Percentiles rank a stretch among this genome's conserved stretches.
Evolutionary conservation across 441 rosid genomes (phyloP).

Genomic region (Bruguiera hainesii): DNA sequence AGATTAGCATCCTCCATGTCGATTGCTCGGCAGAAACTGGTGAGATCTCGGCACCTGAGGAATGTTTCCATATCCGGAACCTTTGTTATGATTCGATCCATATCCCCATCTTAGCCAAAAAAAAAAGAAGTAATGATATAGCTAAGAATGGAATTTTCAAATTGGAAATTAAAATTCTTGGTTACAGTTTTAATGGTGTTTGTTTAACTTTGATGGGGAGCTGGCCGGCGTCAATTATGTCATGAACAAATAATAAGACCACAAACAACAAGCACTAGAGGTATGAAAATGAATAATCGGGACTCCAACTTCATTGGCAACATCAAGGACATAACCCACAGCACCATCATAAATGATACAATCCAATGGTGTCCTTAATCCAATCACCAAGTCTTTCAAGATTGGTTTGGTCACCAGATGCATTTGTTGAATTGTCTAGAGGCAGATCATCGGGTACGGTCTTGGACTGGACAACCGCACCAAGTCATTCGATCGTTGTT

Average conservation of each 20-base stretch:
- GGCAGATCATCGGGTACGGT: slow-evolving; percentile 9
- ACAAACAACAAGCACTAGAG: slow-evolving; percentile 22
- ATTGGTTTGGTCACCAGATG: slow-evolving; percentile 1
- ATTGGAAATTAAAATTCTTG: too few relatives aligned
- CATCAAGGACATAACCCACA: slow-evolving; percentile 16
- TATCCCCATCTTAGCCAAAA: slow-evolving; percentile 37
- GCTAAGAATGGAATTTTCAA: too few relatives aligned
- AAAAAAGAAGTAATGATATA: too few relatives aligned
- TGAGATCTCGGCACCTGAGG: slow-evolving; percentile 48
- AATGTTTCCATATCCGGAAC: slow-evolving; percentile 44
- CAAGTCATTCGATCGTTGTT: neutral
- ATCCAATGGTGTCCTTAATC: slow-evolving; percentile 11
- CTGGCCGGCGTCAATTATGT: slow-evolving; percentile 31
- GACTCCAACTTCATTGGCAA: slow-evolving; percentile 26
- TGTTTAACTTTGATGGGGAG: slow-evolving; percentile 28
- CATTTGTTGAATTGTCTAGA: slow-evolving; percentile 7
- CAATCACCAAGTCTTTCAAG: slow-evolving; percentile 26
- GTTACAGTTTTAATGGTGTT: too few relatives aligned
- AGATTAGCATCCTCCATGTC: slow-evolving; percentile 7
- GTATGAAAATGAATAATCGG: slow-evolving; percentile 33
- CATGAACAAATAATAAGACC: slow-evolving; percentile 17
- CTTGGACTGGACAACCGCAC: neutral
- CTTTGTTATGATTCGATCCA: slow-evolving; percentile 36
- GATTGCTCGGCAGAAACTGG: slow-evolving; percentile 31
- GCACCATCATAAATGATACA: slow-evolving; percentile 39